Percentiles rank a stretch among this genome's conserved stretches.
These are phyloP conservation scores for Anastatica hierochuntica DNA, from an alignment of 345 rosid species.

Conservation along the genomic window DNA sequence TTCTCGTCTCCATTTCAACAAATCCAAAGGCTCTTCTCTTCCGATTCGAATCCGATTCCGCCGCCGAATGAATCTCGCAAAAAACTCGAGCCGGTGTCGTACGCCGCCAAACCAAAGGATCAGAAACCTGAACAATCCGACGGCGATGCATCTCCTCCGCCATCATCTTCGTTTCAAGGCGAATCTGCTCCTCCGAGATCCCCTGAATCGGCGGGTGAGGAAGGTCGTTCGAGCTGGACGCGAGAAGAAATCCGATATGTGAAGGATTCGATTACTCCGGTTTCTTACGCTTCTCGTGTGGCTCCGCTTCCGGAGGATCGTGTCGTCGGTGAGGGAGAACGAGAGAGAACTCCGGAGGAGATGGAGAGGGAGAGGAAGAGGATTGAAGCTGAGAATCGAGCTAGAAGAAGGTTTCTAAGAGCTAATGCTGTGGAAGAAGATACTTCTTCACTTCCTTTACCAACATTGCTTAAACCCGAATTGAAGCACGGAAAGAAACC, in stretches of 20 bases:
- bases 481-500: slow-evolving; percentile 46
- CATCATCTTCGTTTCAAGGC: slow-evolving; percentile 3
- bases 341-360: slow-evolving; percentile 25
- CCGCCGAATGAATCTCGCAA: slow-evolving; percentile 3
- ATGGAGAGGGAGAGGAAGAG: slow-evolving; percentile 31
- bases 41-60: slow-evolving; percentile 18
- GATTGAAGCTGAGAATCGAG: slow-evolving; percentile 29
- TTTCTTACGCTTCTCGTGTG: slow-evolving; percentile 61
- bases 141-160: slow-evolving; percentile 2
- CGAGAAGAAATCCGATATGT: slow-evolving; percentile 73
- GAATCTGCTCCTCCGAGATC: not conserved
- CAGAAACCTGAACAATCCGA: slow-evolving; percentile 11
- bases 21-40: slow-evolving; percentile 30
- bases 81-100: slow-evolving; percentile 47
- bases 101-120: slow-evolving; percentile 48
- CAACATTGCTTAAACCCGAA: slow-evolving; percentile 49
- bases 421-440: slow-evolving; percentile 36
- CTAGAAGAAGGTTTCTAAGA: slow-evolving; percentile 29
- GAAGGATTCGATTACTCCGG: slow-evolving; percentile 51
- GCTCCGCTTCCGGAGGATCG: slow-evolving; percentile 86
- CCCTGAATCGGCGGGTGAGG: slow-evolving; percentile 6
- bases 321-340: slow-evolving; percentile 15
- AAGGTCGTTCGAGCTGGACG: slow-evolving; percentile 34
- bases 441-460: slow-evolving; percentile 46
- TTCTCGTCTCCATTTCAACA: slow-evolving; percentile 24